Evolutionary conservation across 1,284 basidiomycete genomes (phyloP).

Genomic region (Ganoderma boninense): DNA sequence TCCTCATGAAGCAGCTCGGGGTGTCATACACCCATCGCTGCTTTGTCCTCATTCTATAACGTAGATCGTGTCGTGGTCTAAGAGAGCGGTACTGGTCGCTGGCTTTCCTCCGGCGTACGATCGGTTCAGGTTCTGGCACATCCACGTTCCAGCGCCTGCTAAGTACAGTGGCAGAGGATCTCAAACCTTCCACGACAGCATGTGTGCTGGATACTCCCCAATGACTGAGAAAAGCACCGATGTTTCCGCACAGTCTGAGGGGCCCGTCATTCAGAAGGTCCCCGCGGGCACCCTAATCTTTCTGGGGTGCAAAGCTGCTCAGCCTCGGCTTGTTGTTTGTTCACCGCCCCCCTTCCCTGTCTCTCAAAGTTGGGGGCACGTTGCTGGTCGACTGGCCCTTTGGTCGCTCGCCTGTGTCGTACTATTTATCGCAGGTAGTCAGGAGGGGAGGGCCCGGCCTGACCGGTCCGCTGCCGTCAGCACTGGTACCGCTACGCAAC

Average conservation of each 20-base stretch:
- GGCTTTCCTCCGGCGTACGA: not conserved
- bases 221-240: not conserved
- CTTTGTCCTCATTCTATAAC: not conserved
- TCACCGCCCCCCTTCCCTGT: not conserved
- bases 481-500: too few species aligned
- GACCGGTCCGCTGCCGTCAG: not conserved
- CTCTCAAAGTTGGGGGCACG: not conserved
- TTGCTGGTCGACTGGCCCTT: not conserved
- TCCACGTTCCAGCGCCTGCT: too few species aligned
- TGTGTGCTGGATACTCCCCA: not conserved
- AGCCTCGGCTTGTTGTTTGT: not conserved
- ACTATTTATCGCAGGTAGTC: too few species aligned
- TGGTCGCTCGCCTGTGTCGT: not conserved
- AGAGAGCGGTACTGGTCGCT: not conserved
- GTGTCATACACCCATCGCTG: not conserved
- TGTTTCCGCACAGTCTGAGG: not conserved
- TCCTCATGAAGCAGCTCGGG: not conserved
- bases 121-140: not conserved
- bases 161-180: not conserved
- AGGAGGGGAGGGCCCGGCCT: too few species aligned
- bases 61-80: not conserved
- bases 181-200: conserved; percentile 2
- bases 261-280: not conserved
- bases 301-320: not conserved
- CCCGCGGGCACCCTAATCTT: not conserved